Evolutionary conservation across 768 basidiomycete species (phyloP).

Genomic region (Podaxis sp.): DNA sequence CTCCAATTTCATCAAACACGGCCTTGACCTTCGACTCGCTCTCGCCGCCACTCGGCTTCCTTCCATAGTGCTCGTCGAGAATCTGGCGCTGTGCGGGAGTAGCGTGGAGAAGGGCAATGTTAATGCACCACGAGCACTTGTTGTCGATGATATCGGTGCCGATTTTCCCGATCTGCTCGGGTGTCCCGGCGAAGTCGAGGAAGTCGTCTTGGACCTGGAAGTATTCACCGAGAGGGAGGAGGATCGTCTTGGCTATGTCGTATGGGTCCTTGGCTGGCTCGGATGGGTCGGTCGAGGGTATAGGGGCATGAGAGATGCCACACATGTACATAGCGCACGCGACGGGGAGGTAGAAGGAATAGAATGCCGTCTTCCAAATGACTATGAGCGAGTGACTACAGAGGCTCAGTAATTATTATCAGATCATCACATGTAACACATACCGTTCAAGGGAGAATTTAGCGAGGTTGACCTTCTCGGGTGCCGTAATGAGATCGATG

Average conservation of each 20-base stretch:
- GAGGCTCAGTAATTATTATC: background rate
- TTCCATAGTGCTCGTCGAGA: constrained; percentile 54
- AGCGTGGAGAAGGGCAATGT: constrained; percentile 69
- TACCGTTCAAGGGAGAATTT: constrained; percentile 88
- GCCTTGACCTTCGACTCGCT: constrained; percentile 41
- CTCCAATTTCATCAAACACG: constrained; percentile 68
- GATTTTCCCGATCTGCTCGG: constrained; percentile 92
- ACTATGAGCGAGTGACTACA: constrained; percentile 87
- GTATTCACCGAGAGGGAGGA: constrained; percentile 93
- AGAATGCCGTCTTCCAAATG: constrained; percentile 95
- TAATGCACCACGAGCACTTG: constrained; percentile 98
- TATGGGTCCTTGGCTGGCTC: constrained; percentile 36
- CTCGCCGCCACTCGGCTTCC: constrained; percentile 54
- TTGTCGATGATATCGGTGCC: constrained; percentile 99
- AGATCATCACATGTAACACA: constrained; percentile 18
- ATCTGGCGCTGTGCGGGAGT: constrained; percentile 53
- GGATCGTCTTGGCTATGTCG: constrained; percentile 72
- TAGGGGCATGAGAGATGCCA: constrained; percentile 27
- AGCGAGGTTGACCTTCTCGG: constrained; percentile 87
- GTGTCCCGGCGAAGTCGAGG: constrained; percentile 88
- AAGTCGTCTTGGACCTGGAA: constrained; percentile 99
- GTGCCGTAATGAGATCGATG: constrained; percentile 93
- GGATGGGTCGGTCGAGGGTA: constrained; percentile 23
- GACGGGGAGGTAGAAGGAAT: constrained; percentile 98
- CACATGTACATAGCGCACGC: constrained; percentile 88